Base-by-base conservation (phyloP, 1,284 basidiomycete species). In the Cryptococcus hybrid region DNA sequence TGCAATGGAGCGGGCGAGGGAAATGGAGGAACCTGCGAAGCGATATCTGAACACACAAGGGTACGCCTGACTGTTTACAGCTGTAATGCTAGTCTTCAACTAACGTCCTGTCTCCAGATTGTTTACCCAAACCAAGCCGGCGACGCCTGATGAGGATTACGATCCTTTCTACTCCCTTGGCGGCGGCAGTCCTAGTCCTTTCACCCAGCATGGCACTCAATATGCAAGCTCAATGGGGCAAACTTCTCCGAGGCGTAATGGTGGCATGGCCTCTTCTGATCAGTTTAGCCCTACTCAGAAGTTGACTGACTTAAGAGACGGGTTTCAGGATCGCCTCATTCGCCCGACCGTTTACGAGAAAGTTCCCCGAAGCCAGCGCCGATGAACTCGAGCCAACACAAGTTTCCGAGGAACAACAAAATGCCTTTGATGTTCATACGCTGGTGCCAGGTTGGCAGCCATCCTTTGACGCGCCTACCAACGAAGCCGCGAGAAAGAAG, bases 61-160 rank as follows among this genome's bases (percentile, higher is more conserved):
- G 74, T 74, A 45, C 58, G 72, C 55, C 9, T 7, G 38, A 40
- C 7, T 24, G 24, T 24, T 24, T 24, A 24, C 24, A 24, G 24
- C 24, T 24, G 24, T 24, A 24, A 24, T 24, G 24, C 24, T 24
- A 24, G 24, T 24, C 24, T 24, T 24, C 24, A 24, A 24, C 24
- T 24, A 24, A 24, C 24, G 24, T 24, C 24, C 24, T 24, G 24
- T 24, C 24, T 24, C 24, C 24, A 75, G 74, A 1, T 66, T 71
- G 51, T 75, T 75, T 58, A 76, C 74, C 3, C 74, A 76, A 46
- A 74, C 74, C 7, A 70, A 64, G 40, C 74, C 74, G 24, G 24
- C 24, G 24, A 24, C 24, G 24, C 24, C 24, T 24, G 24, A 24
- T 24, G 24, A 24, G 24, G 24, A 24, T 24, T 24, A 24, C 24